phyloP scores from a whole-genome alignment of 2,329 filamentous ascomycete genomes.

The Penicillium brasilianum region DNA sequence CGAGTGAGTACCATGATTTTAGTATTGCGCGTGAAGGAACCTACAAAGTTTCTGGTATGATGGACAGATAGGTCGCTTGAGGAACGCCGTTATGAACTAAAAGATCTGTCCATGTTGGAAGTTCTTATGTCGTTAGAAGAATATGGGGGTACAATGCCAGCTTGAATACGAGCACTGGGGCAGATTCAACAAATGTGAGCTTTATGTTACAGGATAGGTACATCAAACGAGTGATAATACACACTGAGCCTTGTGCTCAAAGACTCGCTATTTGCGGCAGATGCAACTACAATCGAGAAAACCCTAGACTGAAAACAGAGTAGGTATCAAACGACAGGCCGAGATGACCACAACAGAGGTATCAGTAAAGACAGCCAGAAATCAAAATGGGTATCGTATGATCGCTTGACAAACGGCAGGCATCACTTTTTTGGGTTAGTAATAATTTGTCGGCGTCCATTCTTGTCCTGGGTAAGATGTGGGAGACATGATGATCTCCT shows the following conservation, averaged over 20 bases:
- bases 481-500: conserved; percentile 55
- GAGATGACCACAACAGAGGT: background rate
- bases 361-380: conserved; percentile 6
- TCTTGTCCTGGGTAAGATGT: conserved; percentile 56
- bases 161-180: background rate
- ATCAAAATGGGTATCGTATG: conserved; percentile 5
- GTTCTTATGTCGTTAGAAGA: background rate
- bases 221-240: background rate
- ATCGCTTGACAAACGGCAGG: background rate
- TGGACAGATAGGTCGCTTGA: too few species aligned
- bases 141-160: background rate
- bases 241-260: background rate
- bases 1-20: background rate
- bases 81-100: too few species aligned
- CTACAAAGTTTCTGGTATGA: background rate
- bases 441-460: conserved; percentile 45
- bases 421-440: conserved; percentile 7
- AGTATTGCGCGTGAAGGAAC: background rate
- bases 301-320: background rate
- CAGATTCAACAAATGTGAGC: background rate
- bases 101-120: background rate
- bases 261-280: background rate
- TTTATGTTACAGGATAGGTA: background rate
- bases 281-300: background rate
- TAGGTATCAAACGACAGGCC: background rate